Evolutionary conservation across 2,329 filamentous ascomycete species (phyloP).

Genomic region (Diaporthe capsici): DNA sequence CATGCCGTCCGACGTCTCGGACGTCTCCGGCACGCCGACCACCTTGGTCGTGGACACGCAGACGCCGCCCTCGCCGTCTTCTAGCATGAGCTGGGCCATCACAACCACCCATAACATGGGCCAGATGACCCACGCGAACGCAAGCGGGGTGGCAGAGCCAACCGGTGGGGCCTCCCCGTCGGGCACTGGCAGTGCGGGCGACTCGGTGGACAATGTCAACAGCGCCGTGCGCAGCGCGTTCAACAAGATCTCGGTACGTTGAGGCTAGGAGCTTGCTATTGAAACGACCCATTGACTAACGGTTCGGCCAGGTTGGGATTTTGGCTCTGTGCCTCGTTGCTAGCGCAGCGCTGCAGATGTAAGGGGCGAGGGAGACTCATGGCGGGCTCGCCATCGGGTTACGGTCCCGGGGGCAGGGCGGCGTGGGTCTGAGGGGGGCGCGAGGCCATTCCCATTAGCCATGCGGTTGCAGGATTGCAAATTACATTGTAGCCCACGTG

Average conservation of each 20-base stretch:
- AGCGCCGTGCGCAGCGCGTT: conserved; percentile 4
- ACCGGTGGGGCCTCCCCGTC: not conserved
- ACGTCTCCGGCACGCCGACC: conserved; percentile 30
- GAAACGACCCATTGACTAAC: conserved; percentile 15
- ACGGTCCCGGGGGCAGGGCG: not conserved
- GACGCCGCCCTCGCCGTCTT: conserved; percentile 8
- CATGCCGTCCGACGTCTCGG: conserved; percentile 36
- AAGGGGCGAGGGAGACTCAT: conserved; percentile 5
- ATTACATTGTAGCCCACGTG: conserved; percentile 4
- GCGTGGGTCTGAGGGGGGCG: not conserved
- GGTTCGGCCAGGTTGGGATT: conserved; percentile 16
- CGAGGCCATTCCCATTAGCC: conserved; percentile 8
- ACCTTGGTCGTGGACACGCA: conserved; percentile 37
- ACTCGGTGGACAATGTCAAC: conserved; percentile 5
- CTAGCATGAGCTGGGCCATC: conserved; percentile 23
- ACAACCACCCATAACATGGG: not conserved
- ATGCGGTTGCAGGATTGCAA: not conserved
- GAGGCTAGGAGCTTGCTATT: not conserved
- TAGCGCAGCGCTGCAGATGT: conserved; percentile 9
- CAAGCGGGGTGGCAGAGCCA: conserved; percentile 1
- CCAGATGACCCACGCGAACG: not conserved
- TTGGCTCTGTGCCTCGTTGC: conserved; percentile 32
- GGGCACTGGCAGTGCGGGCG: not conserved
- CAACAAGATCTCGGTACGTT: conserved; percentile 37
- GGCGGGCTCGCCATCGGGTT: not conserved